Conservation (phyloP, 2,329 filamentous ascomycete genomes). For the Pseudodiploospora longispora region DNA sequence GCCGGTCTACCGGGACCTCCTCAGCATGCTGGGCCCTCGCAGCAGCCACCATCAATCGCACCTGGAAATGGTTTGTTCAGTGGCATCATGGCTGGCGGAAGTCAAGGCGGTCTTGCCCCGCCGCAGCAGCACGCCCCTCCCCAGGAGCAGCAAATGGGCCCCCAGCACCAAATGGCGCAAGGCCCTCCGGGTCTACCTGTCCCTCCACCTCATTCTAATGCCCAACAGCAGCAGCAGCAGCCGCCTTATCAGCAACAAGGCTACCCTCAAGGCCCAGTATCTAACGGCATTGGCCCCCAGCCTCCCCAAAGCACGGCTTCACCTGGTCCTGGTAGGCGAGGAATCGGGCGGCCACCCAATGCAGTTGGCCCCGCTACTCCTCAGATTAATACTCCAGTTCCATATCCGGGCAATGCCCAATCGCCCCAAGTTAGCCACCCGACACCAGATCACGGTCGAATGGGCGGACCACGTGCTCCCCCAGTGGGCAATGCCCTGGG, state of each 20-base stretch:
- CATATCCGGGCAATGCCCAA: slow-evolving; percentile 73
- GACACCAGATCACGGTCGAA: slow-evolving; percentile 57
- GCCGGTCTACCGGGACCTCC: slow-evolving; percentile 58
- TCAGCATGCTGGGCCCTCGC: slow-evolving; percentile 70
- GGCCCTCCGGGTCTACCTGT: slow-evolving; percentile 60
- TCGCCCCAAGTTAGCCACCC: slow-evolving; percentile 86
- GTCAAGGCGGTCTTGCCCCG: slow-evolving; percentile 76
- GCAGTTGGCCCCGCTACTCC: slow-evolving; percentile 71
- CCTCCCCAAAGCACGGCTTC: slow-evolving; percentile 79
- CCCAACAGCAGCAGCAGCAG: slow-evolving; percentile 29
- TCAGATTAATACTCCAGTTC: slow-evolving; percentile 80
- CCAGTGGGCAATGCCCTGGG: slow-evolving; percentile 60
- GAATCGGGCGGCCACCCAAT: slow-evolving; percentile 57
- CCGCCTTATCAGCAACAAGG: slow-evolving; percentile 63
- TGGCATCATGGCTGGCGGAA: slow-evolving; percentile 86
- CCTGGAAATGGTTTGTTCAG: slow-evolving; percentile 91
- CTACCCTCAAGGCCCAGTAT: slow-evolving; percentile 49
- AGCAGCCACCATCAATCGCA: slow-evolving; percentile 81
- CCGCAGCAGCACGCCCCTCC: slow-evolving; percentile 65
- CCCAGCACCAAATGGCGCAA: slow-evolving; percentile 56
- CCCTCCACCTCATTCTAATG: slow-evolving; percentile 50
- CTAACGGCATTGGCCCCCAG: slow-evolving; percentile 71
- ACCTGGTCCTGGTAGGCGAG: slow-evolving; percentile 72
- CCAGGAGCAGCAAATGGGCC: slow-evolving; percentile 52
- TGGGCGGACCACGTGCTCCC: slow-evolving; percentile 40